phyloP scores from a whole-genome alignment of 2,329 filamentous ascomycete genomes.

The Pleomassaria siparia region DNA sequence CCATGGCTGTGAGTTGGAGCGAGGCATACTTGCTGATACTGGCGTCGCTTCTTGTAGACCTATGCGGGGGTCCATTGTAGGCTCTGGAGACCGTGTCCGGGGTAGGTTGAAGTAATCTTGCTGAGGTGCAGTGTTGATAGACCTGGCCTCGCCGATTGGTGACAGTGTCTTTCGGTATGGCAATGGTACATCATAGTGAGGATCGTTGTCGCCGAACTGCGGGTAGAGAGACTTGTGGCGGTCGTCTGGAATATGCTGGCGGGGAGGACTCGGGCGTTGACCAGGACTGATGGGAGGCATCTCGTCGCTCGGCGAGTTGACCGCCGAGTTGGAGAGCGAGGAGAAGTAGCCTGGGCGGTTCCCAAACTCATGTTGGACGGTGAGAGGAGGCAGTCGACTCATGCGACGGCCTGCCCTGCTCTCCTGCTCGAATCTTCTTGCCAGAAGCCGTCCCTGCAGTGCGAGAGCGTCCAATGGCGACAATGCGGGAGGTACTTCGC shows the following conservation, averaged over 20 bases:
- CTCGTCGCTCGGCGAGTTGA: constrained; percentile 52
- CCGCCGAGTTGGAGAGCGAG: constrained; percentile 61
- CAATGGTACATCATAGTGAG: constrained; percentile 26
- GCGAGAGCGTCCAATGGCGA: constrained; percentile 96
- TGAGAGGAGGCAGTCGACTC: constrained; percentile 81
- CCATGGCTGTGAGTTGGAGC: constrained; percentile 35
- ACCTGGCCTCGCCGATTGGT: constrained; percentile 38
- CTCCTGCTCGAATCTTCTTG: constrained; percentile 80
- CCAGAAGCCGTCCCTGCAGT: constrained; percentile 83
- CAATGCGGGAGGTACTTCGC: constrained; percentile 76
- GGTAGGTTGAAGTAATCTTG: constrained; percentile 51
- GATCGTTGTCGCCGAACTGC: constrained; percentile 34
- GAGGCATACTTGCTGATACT: constrained; percentile 38
- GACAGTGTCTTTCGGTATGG: constrained; percentile 35
- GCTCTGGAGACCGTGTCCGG: constrained; percentile 49
- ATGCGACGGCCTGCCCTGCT: constrained; percentile 71
- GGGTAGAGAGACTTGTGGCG: constrained; percentile 42
- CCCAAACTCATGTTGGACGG: constrained; percentile 77
- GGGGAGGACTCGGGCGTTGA: constrained; percentile 24
- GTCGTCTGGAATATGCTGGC: constrained; percentile 26
- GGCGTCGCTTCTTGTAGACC: constrained; percentile 49
- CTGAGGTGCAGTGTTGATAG: constrained; percentile 18
- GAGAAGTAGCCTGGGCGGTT: constrained; percentile 81
- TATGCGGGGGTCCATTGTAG: constrained; percentile 42
- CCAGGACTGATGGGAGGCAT: constrained; percentile 29